phyloP scores from a whole-genome alignment of 805 yeast genomes.

The Cyberlindnera veronae region DNA sequence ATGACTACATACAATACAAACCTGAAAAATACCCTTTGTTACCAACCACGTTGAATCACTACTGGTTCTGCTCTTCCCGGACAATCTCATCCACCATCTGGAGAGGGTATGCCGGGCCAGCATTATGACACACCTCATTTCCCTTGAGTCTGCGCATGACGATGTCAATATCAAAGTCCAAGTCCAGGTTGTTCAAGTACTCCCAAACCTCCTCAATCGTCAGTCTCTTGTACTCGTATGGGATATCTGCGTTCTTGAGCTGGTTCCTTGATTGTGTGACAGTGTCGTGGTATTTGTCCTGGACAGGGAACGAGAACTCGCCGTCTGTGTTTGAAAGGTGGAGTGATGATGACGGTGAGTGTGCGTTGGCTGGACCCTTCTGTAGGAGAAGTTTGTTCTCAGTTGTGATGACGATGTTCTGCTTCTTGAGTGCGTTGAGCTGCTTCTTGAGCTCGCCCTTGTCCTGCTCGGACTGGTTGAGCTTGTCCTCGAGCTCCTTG shows the following conservation, averaged over 20 bases:
- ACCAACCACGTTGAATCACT: too few relatives aligned
- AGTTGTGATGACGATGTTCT: slow-evolving; percentile 52
- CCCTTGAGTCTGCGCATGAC: slow-evolving; percentile 63
- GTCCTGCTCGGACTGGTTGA: slow-evolving; percentile 55
- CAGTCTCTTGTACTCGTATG: slow-evolving; percentile 41
- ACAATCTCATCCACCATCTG: slow-evolving; percentile 1
- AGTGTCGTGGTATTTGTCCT: slow-evolving; percentile 19
- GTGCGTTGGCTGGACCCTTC: slow-evolving; percentile 13
- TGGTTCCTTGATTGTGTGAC: slow-evolving; percentile 14
- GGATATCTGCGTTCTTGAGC: slow-evolving; percentile 25
- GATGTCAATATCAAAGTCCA: slow-evolving; percentile 49
- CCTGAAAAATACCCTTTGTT: too few relatives aligned
- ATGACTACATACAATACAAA: neutral
- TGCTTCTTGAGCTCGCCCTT: slow-evolving; percentile 44
- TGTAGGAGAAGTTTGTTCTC: slow-evolving; percentile 58
- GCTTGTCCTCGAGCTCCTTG: slow-evolving; percentile 60
- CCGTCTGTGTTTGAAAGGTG: too few relatives aligned
- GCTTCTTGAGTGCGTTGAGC: slow-evolving; percentile 48
- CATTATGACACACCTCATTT: slow-evolving; percentile 72
- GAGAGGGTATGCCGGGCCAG: slow-evolving; percentile 68
- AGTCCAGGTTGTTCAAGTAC: slow-evolving; percentile 49
- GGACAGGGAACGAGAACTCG: slow-evolving; percentile 29
- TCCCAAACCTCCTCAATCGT: slow-evolving; percentile 86
- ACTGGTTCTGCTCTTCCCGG: too few relatives aligned
- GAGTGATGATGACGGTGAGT: too few relatives aligned